Evolutionary conservation across 805 yeast species (phyloP).

Genomic region (Teunomyces pallodes): DNA sequence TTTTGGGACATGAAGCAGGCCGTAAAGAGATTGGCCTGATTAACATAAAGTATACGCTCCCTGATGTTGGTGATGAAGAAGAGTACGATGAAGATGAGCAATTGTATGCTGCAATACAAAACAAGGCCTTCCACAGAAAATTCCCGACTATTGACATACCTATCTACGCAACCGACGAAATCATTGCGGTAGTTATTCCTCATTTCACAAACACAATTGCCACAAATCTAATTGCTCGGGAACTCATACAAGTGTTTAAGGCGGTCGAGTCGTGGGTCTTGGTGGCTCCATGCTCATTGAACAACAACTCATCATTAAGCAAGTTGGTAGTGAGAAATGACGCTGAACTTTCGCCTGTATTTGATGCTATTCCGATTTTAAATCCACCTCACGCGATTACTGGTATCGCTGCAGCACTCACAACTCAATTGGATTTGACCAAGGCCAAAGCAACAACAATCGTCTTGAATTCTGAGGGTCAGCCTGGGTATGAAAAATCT

Average conservation of each 20-base stretch:
- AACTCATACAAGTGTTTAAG: slow-evolving; percentile 7
- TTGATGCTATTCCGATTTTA: slow-evolving; percentile 25
- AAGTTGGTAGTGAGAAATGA: slow-evolving; percentile 16
- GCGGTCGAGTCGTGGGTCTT: slow-evolving; percentile 23
- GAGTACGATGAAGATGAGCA: slow-evolving; percentile 53
- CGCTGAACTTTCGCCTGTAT: slow-evolving; percentile 4
- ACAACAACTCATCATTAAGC: slow-evolving; percentile 27
- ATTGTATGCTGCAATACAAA: slow-evolving; percentile 37
- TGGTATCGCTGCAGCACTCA: slow-evolving; percentile 51
- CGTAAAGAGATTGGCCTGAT: slow-evolving; percentile 16
- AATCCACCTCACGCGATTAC: slow-evolving; percentile 63
- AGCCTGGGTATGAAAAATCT: slow-evolving; percentile 56
- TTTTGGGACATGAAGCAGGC: slow-evolving; percentile 11
- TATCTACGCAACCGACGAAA: slow-evolving; percentile 11
- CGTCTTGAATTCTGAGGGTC: slow-evolving; percentile 59
- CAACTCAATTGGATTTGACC: slow-evolving; percentile 20
- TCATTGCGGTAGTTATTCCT: slow-evolving; percentile 25
- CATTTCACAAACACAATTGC: slow-evolving; percentile 36
- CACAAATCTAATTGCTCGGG: slow-evolving; percentile 26
- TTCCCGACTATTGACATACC: slow-evolving; percentile 24
- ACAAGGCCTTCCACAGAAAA: slow-evolving; percentile 17
- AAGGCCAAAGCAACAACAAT: slow-evolving; percentile 14
- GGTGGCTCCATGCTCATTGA: slow-evolving; percentile 37
- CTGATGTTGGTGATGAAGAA: slow-evolving; percentile 17
- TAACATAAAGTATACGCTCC: slow-evolving; percentile 12